Percentiles rank a stretch among this genome's conserved stretches.
Evolutionary conservation across 176 grass and related monocot genomes (phyloP).

Genomic region (Juncus inflexus): DNA sequence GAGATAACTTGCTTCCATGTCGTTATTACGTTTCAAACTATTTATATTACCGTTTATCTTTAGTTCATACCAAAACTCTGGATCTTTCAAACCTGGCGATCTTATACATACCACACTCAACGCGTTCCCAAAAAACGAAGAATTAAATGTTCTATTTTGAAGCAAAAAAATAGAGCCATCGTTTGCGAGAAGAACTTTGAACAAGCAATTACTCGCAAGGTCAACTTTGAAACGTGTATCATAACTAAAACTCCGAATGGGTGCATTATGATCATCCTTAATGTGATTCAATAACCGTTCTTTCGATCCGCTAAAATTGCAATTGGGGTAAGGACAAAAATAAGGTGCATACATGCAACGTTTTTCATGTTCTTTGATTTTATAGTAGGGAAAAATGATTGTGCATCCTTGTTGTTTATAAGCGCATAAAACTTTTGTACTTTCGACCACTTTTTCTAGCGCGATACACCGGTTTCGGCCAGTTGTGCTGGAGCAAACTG

Average conservation of each 20-base stretch:
- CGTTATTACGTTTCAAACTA: neutral
- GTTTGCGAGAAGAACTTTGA: conserved; percentile 6
- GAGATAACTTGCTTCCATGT: conserved; percentile 14
- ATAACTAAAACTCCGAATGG: conserved; percentile 8
- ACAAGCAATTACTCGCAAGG: neutral
- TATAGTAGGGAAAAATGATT: conserved; percentile 25
- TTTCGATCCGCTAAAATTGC: neutral
- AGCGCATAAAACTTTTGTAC: conserved; percentile 32
- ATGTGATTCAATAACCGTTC: conserved; percentile 12
- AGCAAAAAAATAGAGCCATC: conserved; percentile 18
- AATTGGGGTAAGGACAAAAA: conserved; percentile 27
- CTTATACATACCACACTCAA: conserved; percentile 15
- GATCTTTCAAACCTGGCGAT: neutral
- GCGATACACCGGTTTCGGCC: conserved; percentile 37
- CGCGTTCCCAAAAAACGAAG: neutral
- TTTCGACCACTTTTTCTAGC: conserved; percentile 30
- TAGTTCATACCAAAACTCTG: conserved; percentile 18
- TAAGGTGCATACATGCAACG: conserved; percentile 29
- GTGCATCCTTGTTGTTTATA: conserved; percentile 30
- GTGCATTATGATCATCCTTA: neutral
- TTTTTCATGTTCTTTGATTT: conserved; percentile 28
- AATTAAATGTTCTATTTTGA: conserved; percentile 11
- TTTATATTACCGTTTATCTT: neutral
- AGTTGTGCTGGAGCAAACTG: conserved; percentile 25
- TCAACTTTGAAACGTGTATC: conserved; percentile 7